These are phyloP conservation scores for Aspergillus phoenicis DNA, from an alignment of 2,329 filamentous ascomycete genomes.

Conservation along the genomic window DNA sequence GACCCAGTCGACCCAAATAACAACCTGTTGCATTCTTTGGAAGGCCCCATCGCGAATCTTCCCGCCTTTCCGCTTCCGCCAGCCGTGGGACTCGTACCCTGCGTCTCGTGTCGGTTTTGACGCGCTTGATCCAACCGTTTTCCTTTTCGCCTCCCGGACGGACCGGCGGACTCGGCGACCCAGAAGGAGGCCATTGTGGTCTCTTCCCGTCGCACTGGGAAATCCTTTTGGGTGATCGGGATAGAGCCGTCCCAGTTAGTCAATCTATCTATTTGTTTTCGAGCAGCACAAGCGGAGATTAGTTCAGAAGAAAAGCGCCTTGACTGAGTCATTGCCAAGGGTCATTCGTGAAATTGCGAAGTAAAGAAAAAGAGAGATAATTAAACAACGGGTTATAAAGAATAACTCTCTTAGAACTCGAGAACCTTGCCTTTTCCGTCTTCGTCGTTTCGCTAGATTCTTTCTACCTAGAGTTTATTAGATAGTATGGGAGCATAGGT, in stretches of 20 bases:
- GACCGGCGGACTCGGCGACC: slow-evolving; percentile 26
- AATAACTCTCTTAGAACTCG: too few relatives aligned
- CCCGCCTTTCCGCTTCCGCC: slow-evolving; percentile 27
- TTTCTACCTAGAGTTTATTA: too few relatives aligned
- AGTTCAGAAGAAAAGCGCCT: too few relatives aligned
- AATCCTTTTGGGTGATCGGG: neutral
- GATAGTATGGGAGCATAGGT: neutral
- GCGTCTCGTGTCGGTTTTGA: slow-evolving; percentile 26
- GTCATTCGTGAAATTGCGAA: too few relatives aligned
- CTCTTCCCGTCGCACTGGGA: neutral
- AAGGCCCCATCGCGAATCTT: slow-evolving; percentile 25
- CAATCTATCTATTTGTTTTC: neutral
- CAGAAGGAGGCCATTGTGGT: slow-evolving; percentile 18
- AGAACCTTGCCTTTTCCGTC: neutral
- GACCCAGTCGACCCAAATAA: slow-evolving; percentile 25
- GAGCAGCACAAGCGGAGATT: too few relatives aligned
- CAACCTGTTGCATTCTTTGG: slow-evolving; percentile 19
- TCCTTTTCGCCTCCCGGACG: slow-evolving; percentile 27
- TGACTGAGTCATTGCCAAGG: too few relatives aligned
- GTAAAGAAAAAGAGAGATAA: too few relatives aligned
- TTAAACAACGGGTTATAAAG: too few relatives aligned
- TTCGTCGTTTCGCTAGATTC: neutral
- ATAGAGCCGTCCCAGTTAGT: neutral
- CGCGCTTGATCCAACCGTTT: slow-evolving; percentile 26
- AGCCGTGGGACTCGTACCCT: slow-evolving; percentile 24